phyloP scores from a whole-genome alignment of 2,329 filamentous ascomycete genomes.

The Cytospora piceae region DNA sequence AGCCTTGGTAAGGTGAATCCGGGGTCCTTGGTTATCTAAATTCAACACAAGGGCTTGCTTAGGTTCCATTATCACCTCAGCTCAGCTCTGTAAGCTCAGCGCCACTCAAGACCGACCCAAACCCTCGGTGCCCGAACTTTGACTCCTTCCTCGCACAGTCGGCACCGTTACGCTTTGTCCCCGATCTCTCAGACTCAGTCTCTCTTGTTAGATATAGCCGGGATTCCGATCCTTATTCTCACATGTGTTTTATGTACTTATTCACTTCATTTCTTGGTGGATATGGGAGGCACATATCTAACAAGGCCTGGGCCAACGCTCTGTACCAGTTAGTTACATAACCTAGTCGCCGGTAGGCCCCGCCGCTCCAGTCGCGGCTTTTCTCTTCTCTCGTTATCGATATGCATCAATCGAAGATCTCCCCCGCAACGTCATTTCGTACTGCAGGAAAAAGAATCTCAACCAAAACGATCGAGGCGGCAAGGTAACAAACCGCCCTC shows the following conservation, averaged over 20 bases:
- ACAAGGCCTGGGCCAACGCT: background rate
- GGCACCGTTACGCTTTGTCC: background rate
- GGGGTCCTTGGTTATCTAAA: background rate
- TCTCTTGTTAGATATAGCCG: background rate
- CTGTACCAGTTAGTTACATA: background rate
- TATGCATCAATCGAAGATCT: slow-evolving; percentile 28
- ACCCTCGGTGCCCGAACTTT: slow-evolving; percentile 28
- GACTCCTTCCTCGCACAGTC: slow-evolving; percentile 13
- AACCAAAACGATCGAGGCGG: slow-evolving; percentile 20
- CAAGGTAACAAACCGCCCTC: slow-evolving; percentile 6
- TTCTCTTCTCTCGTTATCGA: slow-evolving; percentile 14
- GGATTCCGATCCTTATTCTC: slow-evolving; percentile 6
- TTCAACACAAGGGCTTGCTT: background rate
- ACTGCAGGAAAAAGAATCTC: slow-evolving; percentile 16
- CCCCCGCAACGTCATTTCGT: slow-evolving; percentile 4
- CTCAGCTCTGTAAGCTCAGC: slow-evolving; percentile 11
- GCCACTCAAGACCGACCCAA: background rate
- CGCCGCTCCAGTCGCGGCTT: background rate
- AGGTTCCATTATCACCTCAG: background rate
- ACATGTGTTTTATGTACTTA: background rate
- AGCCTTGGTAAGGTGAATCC: background rate
- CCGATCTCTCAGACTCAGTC: background rate
- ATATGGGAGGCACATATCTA: background rate
- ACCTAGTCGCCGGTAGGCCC: background rate
- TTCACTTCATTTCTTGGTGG: background rate